phyloP scores from a whole-genome alignment of 2,329 filamentous ascomycete genomes.

The Clonostachys rhizophaga region DNA sequence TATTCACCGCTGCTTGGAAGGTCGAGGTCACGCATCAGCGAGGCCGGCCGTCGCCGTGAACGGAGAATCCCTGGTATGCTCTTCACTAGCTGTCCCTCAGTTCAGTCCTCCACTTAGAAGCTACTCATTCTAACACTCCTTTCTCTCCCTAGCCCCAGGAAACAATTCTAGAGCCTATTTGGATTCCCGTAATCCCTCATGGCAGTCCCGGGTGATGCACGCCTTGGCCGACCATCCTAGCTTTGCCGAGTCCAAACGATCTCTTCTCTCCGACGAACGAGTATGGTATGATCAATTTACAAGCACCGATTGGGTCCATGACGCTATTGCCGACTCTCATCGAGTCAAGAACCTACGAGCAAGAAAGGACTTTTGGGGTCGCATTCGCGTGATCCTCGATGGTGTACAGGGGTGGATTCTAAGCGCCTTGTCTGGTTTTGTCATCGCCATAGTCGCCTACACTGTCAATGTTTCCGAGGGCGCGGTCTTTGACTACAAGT shows the following conservation, averaged over 20 bases:
- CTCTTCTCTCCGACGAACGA: constrained; percentile 72
- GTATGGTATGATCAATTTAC: constrained; percentile 99
- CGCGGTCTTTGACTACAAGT: constrained; percentile 83
- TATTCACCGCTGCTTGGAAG: constrained; percentile 34
- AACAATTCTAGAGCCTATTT: too few species aligned
- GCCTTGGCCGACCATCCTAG: constrained; percentile 53
- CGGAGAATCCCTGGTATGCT: too few species aligned
- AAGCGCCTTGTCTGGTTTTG: constrained; percentile 81
- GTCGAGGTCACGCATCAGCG: constrained; percentile 33
- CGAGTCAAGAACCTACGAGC: constrained; percentile 78
- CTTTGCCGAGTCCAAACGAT: constrained; percentile 60
- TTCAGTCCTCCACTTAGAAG: too few species aligned
- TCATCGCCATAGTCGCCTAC: constrained; percentile 84
- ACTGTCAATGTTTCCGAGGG: constrained; percentile 83
- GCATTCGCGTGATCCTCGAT: constrained; percentile 72
- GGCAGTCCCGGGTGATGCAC: constrained; percentile 55
- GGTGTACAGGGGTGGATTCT: constrained; percentile 91
- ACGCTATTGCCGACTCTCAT: constrained; percentile 91
- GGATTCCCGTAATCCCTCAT: constrained; percentile 46
- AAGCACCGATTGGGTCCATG: constrained; percentile 96
- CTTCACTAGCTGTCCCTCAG: too few species aligned
- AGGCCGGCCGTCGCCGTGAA: too few species aligned
- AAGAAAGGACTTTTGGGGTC: constrained; percentile 81
- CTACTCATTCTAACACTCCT: too few species aligned
- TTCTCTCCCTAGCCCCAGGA: too few species aligned